These are phyloP conservation scores for Neopestalotiopsis sp. DNA, from an alignment of 2,329 filamentous ascomycete genomes.

Conservation along the genomic window DNA sequence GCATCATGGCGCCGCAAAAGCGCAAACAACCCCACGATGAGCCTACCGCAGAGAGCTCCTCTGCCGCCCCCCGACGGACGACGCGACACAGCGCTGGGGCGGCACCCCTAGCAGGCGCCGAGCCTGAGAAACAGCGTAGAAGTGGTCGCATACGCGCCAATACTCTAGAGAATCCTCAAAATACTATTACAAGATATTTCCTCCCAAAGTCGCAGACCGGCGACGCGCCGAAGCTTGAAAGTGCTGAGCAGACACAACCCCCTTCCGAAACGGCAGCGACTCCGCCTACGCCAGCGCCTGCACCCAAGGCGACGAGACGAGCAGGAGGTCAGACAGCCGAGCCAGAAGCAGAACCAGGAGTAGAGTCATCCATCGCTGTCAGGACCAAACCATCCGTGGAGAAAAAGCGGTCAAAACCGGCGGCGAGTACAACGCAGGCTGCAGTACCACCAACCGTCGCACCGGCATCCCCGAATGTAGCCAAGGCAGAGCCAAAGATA, in stretches of 20 bases:
- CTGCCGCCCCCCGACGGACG: constrained; percentile 30
- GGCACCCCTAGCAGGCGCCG: neutral
- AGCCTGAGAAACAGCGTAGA: constrained; percentile 31
- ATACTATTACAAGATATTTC: constrained; percentile 11
- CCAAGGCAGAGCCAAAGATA: constrained; percentile 8
- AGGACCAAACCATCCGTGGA: neutral
- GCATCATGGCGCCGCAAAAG: constrained; percentile 37
- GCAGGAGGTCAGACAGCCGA: constrained; percentile 22
- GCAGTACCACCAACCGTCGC: constrained; percentile 8
- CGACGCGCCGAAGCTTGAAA: constrained; percentile 26
- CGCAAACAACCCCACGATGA: constrained; percentile 36
- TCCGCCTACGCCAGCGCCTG: neutral
- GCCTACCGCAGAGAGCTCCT: neutral
- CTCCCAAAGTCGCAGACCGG: constrained; percentile 16
- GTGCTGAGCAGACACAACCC: constrained; percentile 18
- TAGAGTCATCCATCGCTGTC: neutral
- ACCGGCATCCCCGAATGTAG: constrained; percentile 11
- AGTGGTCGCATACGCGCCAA: constrained; percentile 34
- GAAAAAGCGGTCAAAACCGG: constrained; percentile 9
- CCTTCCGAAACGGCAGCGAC: constrained; percentile 1
- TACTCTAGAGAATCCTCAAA: constrained; percentile 19
- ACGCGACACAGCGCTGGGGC: constrained; percentile 28
- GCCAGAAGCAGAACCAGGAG: neutral
- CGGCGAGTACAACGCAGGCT: constrained; percentile 3
- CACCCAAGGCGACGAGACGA: constrained; percentile 24